Percentiles rank a stretch among this genome's conserved stretches.
These are phyloP conservation scores for Plasmopara muralis DNA, from an alignment of 352 stramenopile species.

Conservation along the genomic window DNA sequence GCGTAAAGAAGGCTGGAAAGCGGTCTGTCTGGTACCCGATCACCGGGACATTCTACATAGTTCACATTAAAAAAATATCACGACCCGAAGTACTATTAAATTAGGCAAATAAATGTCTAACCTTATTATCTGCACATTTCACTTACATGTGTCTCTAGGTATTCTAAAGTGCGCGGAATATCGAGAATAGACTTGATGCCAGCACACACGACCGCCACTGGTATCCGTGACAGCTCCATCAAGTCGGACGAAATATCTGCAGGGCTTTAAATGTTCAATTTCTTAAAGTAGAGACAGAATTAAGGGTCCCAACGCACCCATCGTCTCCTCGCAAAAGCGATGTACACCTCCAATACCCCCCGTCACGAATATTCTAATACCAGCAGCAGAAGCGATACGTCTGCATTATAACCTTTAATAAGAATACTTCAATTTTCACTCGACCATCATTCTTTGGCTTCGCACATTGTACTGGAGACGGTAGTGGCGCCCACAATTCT, in stretches of 20 bases:
- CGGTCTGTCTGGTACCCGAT: conserved; percentile 87
- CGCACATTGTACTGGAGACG: conserved; percentile 94
- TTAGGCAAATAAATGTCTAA: too few species aligned
- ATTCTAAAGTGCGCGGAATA: conserved; percentile 94
- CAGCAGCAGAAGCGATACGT: conserved; percentile 88
- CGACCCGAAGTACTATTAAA: not conserved
- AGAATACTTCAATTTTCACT: not conserved
- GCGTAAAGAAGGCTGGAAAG: conserved; percentile 98
- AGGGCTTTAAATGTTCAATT: conserved; percentile 3
- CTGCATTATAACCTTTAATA: conserved; percentile 21
- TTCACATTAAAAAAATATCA: not conserved
- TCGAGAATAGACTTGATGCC: conserved; percentile 99
- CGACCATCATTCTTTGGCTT: not conserved
- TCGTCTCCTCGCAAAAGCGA: conserved; percentile 88
- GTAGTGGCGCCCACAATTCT: conserved; percentile 89
- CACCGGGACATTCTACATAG: conserved; percentile 89
- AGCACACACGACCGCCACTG: conserved; percentile 94
- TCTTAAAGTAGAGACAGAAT: not conserved
- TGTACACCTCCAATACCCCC: conserved; percentile 95
- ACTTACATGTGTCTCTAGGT: conserved; percentile 90
- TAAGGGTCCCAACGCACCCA: conserved; percentile 49
- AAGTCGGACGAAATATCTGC: conserved; percentile 95
- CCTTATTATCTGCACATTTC: not conserved
- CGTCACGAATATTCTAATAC: conserved; percentile 97
- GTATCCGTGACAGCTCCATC: conserved; percentile 92